Base-by-base conservation (phyloP, 2,329 filamentous ascomycete genomes). In the Sarocladium kiliense region DNA sequence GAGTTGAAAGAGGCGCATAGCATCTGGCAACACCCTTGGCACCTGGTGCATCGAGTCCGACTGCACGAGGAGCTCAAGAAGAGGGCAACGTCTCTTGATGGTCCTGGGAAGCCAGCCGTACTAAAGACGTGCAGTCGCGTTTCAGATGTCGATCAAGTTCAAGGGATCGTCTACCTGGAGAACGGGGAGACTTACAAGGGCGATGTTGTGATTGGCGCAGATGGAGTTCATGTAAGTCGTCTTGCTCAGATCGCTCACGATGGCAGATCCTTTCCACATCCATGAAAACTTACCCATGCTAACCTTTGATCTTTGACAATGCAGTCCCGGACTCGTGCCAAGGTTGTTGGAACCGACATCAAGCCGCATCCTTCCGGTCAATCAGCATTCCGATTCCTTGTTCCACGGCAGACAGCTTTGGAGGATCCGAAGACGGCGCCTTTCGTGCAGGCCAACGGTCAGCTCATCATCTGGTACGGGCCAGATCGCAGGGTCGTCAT, bases 201-300 rank as follows among this genome's bases (percentile, higher is more conserved):
- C 18, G 73, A 77, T 57, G 57, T 77, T 2, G 66, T 77, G n/a
- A 64, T 78, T 36, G 74, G 70, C 3, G 74, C 76, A 3, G 76
- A 79, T 58, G 76, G 76, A 6, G 62, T 74, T 16, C 73, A 74
- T 44, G 41, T 44, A 44, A 44, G 41, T 44, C 41, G 9, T 44
- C 18, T 39, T 10, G 7, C 36, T 39, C 18, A n/a, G n/a, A n/a
- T n/a, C n/a, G n/a, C n/a, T n/a, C n/a, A n/a, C n/a, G n/a, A n/a
- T n/a, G n/a, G n/a, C n/a, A n/a, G n/a, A n/a, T n/a, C n/a, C n/a
- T n/a, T n/a, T n/a, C n/a, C n/a, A n/a, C n/a, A n/a, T n/a, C n/a
- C n/a, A n/a, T n/a, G 36, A 39, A 16, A 6, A 16, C n/a, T 23
- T 25, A 25, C 18, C 53, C 70, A 65, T 10, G 53, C 60, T 11